phyloP scores from a whole-genome alignment of 495 filamentous ascomycete species.

The Xylaria castorea region DNA sequence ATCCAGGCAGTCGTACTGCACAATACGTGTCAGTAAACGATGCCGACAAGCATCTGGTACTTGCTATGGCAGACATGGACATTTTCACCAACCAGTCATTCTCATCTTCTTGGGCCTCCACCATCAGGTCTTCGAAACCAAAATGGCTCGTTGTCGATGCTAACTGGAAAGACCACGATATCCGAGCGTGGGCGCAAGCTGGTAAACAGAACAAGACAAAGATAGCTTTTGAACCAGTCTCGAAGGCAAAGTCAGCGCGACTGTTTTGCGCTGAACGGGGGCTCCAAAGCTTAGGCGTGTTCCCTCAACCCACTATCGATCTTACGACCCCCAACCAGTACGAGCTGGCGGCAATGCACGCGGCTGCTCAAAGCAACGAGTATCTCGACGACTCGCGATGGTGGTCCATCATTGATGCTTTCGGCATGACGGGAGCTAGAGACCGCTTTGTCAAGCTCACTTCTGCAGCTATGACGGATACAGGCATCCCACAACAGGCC shows the following conservation, averaged over 20 bases:
- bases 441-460: slow-evolving; percentile 70
- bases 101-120: slow-evolving; percentile 63
- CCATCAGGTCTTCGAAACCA: slow-evolving; percentile 62
- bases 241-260: slow-evolving; percentile 72
- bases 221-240: slow-evolving; percentile 93
- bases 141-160: slow-evolving; percentile 81
- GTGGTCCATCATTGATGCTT: slow-evolving; percentile 79
- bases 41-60: slow-evolving; percentile 73
- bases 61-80: slow-evolving; percentile 94
- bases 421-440: slow-evolving; percentile 69
- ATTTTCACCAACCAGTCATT: slow-evolving; percentile 70
- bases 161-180: slow-evolving; percentile 73
- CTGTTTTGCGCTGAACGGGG: slow-evolving; percentile 61
- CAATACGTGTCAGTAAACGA: slow-evolving; percentile 94
- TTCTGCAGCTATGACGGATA: slow-evolving; percentile 67
- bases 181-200: slow-evolving; percentile 67
- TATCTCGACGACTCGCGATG: slow-evolving; percentile 73
- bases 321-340: slow-evolving; percentile 82
- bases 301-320: slow-evolving; percentile 68
- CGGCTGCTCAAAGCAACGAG: slow-evolving; percentile 63
- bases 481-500: slow-evolving; percentile 80
- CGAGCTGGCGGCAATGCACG: slow-evolving; percentile 80
- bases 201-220: slow-evolving; percentile 59
- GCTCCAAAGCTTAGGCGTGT: slow-evolving; percentile 49
- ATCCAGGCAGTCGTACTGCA: slow-evolving; percentile 68